Conservation (phyloP, 441 rosid genomes). For the Bocquillonia castaneifolia region DNA sequence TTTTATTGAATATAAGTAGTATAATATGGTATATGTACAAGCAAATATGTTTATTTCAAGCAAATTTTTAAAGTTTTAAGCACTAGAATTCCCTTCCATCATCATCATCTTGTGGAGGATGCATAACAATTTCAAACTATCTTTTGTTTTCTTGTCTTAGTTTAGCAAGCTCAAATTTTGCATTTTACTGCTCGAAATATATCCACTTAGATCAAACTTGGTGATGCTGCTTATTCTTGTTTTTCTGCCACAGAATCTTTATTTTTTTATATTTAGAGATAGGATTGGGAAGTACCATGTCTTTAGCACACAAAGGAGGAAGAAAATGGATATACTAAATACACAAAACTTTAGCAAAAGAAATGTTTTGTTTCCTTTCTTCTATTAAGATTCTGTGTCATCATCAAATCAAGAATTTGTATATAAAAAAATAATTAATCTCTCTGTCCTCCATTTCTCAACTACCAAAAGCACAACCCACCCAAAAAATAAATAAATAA, state of each 20-base stretch:
- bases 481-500: background rate
- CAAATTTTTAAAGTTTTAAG: too few species aligned
- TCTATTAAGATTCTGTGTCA: slow-evolving; percentile 3
- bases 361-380: background rate
- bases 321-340: background rate
- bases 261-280: background rate
- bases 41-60: too few species aligned
- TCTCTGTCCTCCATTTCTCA: background rate
- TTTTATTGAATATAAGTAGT: too few species aligned
- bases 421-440: background rate
- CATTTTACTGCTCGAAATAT: background rate
- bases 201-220: too few species aligned
- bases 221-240: too few species aligned
- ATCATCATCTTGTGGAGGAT: too few species aligned
- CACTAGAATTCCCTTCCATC: too few species aligned
- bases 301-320: background rate
- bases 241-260: background rate
- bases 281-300: background rate
- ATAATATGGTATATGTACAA: too few species aligned
- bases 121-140: too few species aligned
- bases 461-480: background rate
- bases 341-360: background rate
- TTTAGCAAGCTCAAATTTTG: background rate
- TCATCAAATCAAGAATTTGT: slow-evolving; percentile 16
- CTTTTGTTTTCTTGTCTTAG: background rate